Evolutionary conservation across 2,329 filamentous ascomycete genomes (phyloP).

Genomic region (Knufia petricola): DNA sequence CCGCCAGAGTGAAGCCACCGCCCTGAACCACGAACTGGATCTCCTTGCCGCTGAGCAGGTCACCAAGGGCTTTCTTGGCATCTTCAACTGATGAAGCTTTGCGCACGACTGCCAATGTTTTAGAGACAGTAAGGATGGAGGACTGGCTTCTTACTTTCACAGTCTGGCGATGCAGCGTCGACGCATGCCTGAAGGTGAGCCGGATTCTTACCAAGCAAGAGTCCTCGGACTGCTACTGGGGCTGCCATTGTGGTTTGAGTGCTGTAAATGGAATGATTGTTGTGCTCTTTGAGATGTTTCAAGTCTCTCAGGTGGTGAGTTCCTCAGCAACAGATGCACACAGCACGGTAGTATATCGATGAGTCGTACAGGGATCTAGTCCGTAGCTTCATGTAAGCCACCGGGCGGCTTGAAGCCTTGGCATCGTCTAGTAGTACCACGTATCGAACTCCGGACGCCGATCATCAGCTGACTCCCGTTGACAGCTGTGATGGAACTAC

Average conservation of each 20-base stretch:
- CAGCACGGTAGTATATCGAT: too few species aligned
- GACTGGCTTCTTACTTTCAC: not conserved
- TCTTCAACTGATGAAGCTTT: constrained; percentile 1
- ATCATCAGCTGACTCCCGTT: too few species aligned
- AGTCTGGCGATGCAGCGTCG: constrained; percentile 4
- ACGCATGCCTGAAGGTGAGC: constrained; percentile 5
- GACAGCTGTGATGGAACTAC: too few species aligned
- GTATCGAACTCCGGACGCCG: too few species aligned
- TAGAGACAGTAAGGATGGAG: not conserved
- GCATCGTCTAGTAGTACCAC: too few species aligned
- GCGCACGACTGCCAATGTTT: not conserved
- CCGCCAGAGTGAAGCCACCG: constrained; percentile 4
- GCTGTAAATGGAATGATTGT: too few species aligned
- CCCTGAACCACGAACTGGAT: constrained; percentile 4
- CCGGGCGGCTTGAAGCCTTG: too few species aligned
- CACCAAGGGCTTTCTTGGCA: not conserved
- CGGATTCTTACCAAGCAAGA: constrained; percentile 6
- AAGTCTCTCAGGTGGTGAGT: too few species aligned
- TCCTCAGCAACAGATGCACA: too few species aligned
- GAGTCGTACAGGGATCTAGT: too few species aligned
- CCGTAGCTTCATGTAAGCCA: too few species aligned
- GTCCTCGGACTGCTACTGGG: not conserved
- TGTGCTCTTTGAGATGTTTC: too few species aligned
- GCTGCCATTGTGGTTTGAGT: constrained; percentile 2
- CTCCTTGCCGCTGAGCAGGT: not conserved